Percentiles rank a stretch among this genome's conserved stretches.
phyloP scores from a whole-genome alignment of 225 moss, liverwort and hornwort genomes.

The Sphagnum tenellum region DNA sequence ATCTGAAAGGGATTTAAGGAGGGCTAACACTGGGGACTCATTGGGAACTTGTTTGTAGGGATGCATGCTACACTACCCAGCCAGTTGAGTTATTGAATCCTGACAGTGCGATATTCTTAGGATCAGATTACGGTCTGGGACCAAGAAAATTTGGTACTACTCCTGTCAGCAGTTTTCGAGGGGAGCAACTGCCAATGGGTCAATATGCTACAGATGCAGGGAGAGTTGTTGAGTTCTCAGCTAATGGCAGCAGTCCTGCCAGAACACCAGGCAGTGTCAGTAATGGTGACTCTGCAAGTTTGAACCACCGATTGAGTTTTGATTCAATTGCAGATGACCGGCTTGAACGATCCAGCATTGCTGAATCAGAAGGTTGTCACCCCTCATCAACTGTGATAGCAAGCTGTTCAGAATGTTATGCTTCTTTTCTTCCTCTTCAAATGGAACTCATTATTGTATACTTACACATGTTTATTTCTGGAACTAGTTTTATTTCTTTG shows the following conservation, averaged over 20 bases:
- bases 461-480: no score
- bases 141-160: conserved; percentile 42
- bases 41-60: conserved; percentile 29
- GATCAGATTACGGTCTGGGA: conserved; percentile 66
- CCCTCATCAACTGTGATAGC: no score
- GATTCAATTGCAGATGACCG: conserved; percentile 58
- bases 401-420: no score
- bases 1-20: no score
- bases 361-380: conserved; percentile 63
- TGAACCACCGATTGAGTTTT: conserved; percentile 45
- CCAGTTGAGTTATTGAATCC: conserved; percentile 92
- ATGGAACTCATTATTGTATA: no score
- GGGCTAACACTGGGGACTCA: no score
- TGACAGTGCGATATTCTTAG: conserved; percentile 66
- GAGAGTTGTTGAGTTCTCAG: no score
- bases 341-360: conserved; percentile 55
- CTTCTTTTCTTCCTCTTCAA: no score
- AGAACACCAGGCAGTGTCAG: conserved; percentile 59
- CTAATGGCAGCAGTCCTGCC: conserved; percentile 2
- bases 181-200: conserved; percentile 56
- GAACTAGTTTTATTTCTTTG: no score
- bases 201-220: conserved; percentile 35
- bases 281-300: conserved; percentile 54
- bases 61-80: conserved; percentile 96
- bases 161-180: conserved; percentile 36